These are phyloP conservation scores for Pestalotiopsis sp. DNA, from an alignment of 2,329 filamentous ascomycete genomes.

Conservation along the genomic window DNA sequence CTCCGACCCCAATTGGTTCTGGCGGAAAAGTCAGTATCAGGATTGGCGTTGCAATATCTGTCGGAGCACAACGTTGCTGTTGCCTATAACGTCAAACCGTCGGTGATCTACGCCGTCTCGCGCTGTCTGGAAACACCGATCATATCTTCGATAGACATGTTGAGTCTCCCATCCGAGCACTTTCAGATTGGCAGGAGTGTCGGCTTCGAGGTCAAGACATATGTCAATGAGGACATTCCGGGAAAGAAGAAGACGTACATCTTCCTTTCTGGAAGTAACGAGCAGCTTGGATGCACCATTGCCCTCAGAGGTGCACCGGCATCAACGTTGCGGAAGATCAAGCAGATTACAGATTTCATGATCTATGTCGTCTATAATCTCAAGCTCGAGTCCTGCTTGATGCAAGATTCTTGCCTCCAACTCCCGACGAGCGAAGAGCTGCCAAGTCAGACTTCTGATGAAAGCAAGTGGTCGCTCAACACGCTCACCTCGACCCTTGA, in stretches of 20 bases:
- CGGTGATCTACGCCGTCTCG: slow-evolving; percentile 92
- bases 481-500: slow-evolving; percentile 19
- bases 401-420: slow-evolving; percentile 89
- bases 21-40: slow-evolving; percentile 92
- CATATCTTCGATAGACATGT: slow-evolving; percentile 93
- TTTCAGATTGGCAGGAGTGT: slow-evolving; percentile 79
- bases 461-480: slow-evolving; percentile 39
- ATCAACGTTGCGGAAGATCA: slow-evolving; percentile 74
- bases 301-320: slow-evolving; percentile 82
- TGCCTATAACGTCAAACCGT: slow-evolving; percentile 94
- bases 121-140: slow-evolving; percentile 90
- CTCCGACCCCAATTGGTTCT: slow-evolving; percentile 83
- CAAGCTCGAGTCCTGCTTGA: slow-evolving; percentile 90
- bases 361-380: slow-evolving; percentile 98
- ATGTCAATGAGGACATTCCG: slow-evolving; percentile 74
- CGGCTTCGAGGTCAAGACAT: slow-evolving; percentile 95
- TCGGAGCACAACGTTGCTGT: slow-evolving; percentile 90
- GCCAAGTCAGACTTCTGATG: slow-evolving; percentile 36
- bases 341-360: slow-evolving; percentile 97
- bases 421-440: slow-evolving; percentile 67
- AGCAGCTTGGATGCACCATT: slow-evolving; percentile 92
- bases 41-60: slow-evolving; percentile 85
- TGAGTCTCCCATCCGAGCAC: slow-evolving; percentile 68
- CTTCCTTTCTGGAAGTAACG: slow-evolving; percentile 87
- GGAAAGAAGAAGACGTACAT: slow-evolving; percentile 92